Evolutionary conservation across 2,329 filamentous ascomycete species (phyloP).

Genomic region (Trichoderma sp.): DNA sequence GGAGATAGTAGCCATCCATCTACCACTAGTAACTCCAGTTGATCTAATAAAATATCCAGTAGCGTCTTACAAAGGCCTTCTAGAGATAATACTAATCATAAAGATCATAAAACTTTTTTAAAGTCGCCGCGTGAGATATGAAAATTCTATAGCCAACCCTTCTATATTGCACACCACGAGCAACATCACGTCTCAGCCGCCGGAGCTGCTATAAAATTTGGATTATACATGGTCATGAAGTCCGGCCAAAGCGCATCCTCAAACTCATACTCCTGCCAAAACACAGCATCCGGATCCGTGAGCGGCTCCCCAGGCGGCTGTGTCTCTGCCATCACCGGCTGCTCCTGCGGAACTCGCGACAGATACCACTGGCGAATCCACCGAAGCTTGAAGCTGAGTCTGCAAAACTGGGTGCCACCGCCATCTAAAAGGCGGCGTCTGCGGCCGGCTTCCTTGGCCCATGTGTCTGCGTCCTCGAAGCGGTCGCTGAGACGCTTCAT

Average conservation of each 20-base stretch:
- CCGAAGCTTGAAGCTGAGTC: conserved; percentile 39
- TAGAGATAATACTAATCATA: no score
- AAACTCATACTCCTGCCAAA: conserved; percentile 30
- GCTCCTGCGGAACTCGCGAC: conserved; percentile 27
- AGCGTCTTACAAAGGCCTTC: no score
- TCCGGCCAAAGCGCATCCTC: conserved; percentile 35
- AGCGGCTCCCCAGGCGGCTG: conserved; percentile 5
- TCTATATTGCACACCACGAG: background rate
- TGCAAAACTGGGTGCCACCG: conserved; percentile 34
- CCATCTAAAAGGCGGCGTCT: conserved; percentile 34
- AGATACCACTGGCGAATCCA: conserved; percentile 46
- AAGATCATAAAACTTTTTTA: no score
- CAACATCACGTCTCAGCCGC: background rate
- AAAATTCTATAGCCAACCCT: background rate
- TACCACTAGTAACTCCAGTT: no score
- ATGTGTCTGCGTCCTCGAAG: conserved; percentile 35
- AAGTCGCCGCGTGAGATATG: no score
- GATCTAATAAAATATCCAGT: no score
- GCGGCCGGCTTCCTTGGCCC: conserved; percentile 28
- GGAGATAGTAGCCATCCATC: no score
- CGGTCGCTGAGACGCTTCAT: conserved; percentile 33
- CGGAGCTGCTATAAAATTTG: background rate
- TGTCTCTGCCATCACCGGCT: conserved; percentile 19
- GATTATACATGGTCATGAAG: conserved; percentile 29
- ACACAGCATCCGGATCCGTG: conserved; percentile 4